phyloP scores from a whole-genome alignment of 2,329 filamentous ascomycete species.

The Diatrype stigma region DNA sequence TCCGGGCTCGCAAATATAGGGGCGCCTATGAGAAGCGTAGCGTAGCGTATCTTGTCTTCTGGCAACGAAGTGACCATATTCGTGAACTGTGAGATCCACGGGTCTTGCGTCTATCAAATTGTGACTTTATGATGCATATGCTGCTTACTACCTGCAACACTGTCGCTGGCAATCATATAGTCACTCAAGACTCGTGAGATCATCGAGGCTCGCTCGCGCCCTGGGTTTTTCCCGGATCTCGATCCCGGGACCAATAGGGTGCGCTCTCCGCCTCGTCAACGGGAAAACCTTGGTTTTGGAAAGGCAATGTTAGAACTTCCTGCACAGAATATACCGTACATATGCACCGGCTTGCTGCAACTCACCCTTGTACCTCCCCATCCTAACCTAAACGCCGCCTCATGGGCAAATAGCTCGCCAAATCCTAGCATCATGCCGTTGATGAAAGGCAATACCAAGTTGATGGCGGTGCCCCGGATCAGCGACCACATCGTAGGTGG shows the following conservation, averaged over 20 bases:
- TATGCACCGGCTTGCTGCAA: not conserved
- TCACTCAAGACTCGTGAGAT: conserved; percentile 67
- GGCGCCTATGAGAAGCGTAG: not conserved
- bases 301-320: not conserved
- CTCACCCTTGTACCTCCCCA: conserved; percentile 92
- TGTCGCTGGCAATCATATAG: not conserved
- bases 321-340: not conserved
- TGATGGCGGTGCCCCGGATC: conserved; percentile 86
- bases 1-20: not conserved
- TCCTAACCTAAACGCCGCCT: conserved; percentile 86
- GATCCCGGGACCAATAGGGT: conserved; percentile 75
- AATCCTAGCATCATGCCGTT: conserved; percentile 99
- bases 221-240: conserved; percentile 69
- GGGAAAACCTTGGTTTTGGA: conserved; percentile 58
- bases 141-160: not conserved
- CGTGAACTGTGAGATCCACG: too few species aligned
- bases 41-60: too few species aligned
- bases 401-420: conserved; percentile 93
- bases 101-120: too few species aligned
- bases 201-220: conserved; percentile 55
- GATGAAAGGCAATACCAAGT: conserved; percentile 89
- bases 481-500: conserved; percentile 85
- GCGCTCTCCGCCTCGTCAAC: conserved; percentile 54
- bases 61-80: too few species aligned
- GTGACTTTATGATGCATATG: too few species aligned